Base-by-base conservation (phyloP, 148 eudicot genomes). In the Camellia japonica region DNA sequence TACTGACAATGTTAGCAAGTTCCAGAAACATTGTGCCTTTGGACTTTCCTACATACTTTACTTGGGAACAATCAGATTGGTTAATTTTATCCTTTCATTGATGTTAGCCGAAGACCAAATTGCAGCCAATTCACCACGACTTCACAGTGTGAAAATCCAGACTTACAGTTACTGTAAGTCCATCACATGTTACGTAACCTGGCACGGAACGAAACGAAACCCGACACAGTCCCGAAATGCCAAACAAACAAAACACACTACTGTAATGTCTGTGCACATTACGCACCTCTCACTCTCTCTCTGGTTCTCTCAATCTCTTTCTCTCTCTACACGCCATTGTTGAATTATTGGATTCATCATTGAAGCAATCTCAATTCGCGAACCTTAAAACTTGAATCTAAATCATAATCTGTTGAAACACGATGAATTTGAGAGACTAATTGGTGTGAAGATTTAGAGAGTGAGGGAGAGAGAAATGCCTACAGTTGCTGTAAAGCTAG, bases 401-500 rank as follows among this genome's bases (percentile, higher is more conserved):
- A 44, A 30, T 4, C 23, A 30, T 3, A 77, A 14, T 61, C 44
- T 6, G 19, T 0, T n/a, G 2, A 9, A 23, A 13, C 63, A 6
- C 63, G 30, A 30, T 30, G 30, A 8, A 73, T 55, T 41, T 38
- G 10, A 63, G 10, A 3, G 23, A 54, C 9, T 43, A 12, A 54
- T 44, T 73, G 49, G 46, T 73, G 47, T 7, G 18, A 18, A 46
- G 16, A 43, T 23, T 49, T n/a, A 41, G 60, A 51, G 46, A 77
- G 49, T 49, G 62, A 68, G 54, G 16, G 72, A 59, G 23, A 20
- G 10, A 68, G 80, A 87, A 84, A 95, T 95, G 98, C 97, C 97
- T 65, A 95, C 92, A 84, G 93, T 95, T 75, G 96, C 93, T 61
- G 97, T 95, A 71, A 95, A 95, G 86, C 77, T 95, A 23, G 0